Evolutionary conservation across 73 alveolate genomes (phyloP).

Genomic region (Paramecium sonneborni): DNA sequence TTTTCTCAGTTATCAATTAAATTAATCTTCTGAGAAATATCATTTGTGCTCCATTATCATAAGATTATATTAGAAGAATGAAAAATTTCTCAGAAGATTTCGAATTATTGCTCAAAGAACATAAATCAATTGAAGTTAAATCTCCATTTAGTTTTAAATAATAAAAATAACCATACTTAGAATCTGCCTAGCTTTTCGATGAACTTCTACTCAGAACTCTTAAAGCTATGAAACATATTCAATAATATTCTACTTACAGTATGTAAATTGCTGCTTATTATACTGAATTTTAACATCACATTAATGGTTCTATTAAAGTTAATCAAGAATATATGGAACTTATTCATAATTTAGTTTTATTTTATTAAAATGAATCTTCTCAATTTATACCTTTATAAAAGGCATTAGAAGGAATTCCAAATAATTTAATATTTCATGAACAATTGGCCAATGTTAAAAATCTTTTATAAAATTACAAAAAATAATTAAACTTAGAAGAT

Average conservation of each 20-base stretch:
- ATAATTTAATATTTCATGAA: neutral
- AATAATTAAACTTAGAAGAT: neutral
- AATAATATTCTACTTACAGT: neutral
- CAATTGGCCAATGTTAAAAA: neutral
- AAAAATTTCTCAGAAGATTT: neutral
- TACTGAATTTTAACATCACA: neutral
- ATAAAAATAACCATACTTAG: slow-evolving; percentile 21
- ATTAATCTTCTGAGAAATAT: neutral
- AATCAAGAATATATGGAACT: neutral
- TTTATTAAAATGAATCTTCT: neutral
- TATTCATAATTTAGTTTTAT: neutral
- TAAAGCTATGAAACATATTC: neutral
- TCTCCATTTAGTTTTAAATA: slow-evolving; percentile 51
- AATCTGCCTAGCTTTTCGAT: slow-evolving; percentile 7
- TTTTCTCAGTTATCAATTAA: neutral
- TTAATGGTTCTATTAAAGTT: neutral
- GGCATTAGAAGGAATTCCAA: neutral
- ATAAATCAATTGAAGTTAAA: neutral
- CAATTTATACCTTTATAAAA: neutral
- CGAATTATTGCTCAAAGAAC: neutral
- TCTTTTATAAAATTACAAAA: neutral
- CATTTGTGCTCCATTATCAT: neutral
- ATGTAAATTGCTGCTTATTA: neutral
- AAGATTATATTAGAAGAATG: slow-evolving; percentile 24
- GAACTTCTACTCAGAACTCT: neutral